Conservation (phyloP, 805 yeast species). For the Maudiozyma turicensis region DNA sequence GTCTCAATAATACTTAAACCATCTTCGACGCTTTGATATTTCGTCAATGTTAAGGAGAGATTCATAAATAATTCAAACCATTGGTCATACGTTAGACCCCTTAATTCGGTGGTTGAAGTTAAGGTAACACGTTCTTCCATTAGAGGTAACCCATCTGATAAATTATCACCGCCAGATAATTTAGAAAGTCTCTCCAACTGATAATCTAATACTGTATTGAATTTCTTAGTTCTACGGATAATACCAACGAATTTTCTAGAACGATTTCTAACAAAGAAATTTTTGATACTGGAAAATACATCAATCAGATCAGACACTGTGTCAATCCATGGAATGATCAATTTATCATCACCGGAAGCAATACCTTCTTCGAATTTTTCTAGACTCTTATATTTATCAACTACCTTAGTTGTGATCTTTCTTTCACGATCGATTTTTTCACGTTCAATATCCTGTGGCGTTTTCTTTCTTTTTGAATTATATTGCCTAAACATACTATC, state of each 20-base stretch:
- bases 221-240: conserved; percentile 49
- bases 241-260: conserved; percentile 62
- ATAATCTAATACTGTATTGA: conserved; percentile 60
- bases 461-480: conserved; percentile 19
- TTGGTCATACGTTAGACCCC: conserved; percentile 65
- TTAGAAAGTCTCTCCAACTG: conserved; percentile 58
- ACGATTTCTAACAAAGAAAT: conserved; percentile 70
- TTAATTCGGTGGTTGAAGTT: conserved; percentile 49
- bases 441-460: conserved; percentile 28
- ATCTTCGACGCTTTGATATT: conserved; percentile 47
- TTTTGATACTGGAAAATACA: conserved; percentile 65
- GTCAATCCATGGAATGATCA: conserved; percentile 72
- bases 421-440: conserved; percentile 50
- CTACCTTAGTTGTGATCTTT: conserved; percentile 46
- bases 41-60: conserved; percentile 58
- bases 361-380: conserved; percentile 42
- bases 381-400: conserved; percentile 47
- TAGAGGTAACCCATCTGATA: conserved; percentile 28
- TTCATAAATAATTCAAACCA: conserved; percentile 87
- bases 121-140: conserved; percentile 34
- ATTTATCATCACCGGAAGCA: conserved; percentile 44
- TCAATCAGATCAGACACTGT: conserved; percentile 76
- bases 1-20: conserved; percentile 63
- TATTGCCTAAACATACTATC: conserved; percentile 24
- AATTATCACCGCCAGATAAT: conserved; percentile 46